Conservation (phyloP, 495 filamentous ascomycete species). For the Choiromyces venosus region DNA sequence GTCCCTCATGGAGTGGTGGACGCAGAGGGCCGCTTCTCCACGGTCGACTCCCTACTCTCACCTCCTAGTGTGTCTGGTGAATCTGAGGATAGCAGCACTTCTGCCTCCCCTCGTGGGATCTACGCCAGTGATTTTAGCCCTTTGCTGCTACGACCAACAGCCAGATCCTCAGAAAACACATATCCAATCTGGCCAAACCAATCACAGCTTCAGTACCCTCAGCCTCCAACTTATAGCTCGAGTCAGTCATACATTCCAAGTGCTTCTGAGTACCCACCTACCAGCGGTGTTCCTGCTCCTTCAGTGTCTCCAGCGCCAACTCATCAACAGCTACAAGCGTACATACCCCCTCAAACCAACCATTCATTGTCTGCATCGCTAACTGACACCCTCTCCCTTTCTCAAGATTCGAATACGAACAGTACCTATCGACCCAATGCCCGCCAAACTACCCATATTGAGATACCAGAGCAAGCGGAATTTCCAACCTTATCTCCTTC, state of each 20-base stretch:
- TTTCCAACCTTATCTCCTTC: conserved; percentile 24
- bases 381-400: conserved; percentile 23
- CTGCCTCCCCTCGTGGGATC: conserved; percentile 18
- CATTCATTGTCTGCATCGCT: conserved; percentile 32
- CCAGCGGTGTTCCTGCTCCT: not conserved
- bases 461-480: not conserved
- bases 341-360: conserved; percentile 32
- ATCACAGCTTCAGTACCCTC: conserved; percentile 26
- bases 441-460: conserved; percentile 22
- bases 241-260: conserved; percentile 3
- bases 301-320: conserved; percentile 25
- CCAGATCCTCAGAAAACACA: conserved; percentile 8
- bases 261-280: not conserved
- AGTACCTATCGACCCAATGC: conserved; percentile 30
- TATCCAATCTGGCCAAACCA: conserved; percentile 25
- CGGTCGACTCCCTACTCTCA: not conserved
- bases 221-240: conserved; percentile 19
- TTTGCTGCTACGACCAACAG: conserved; percentile 23
- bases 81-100: conserved; percentile 5
- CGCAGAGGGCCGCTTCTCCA: not conserved
- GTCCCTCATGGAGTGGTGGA: not conserved
- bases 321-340: conserved; percentile 33
- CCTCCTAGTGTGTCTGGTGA: conserved; percentile 14
- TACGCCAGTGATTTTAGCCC: conserved; percentile 37
- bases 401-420: conserved; percentile 33